These are phyloP conservation scores for Pseudocercospora musae DNA, from an alignment of 2,329 filamentous ascomycete species.

Conservation along the genomic window DNA sequence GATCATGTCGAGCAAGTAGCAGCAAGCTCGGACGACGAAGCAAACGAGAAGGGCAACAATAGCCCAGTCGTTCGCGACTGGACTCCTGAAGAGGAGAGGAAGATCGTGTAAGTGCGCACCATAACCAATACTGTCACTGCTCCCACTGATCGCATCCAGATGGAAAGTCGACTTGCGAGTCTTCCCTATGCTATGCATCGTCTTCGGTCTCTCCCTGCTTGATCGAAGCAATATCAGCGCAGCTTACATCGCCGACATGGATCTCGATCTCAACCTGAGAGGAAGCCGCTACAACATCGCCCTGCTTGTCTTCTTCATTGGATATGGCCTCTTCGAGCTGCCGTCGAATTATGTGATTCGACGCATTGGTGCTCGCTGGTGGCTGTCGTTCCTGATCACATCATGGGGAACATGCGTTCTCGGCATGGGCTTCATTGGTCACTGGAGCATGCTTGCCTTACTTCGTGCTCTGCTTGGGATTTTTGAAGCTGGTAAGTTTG, in stretches of 20 bases:
- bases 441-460: slow-evolving; percentile 52
- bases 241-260: slow-evolving; percentile 66
- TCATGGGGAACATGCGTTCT: slow-evolving; percentile 60
- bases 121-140: not conserved
- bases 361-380: slow-evolving; percentile 32
- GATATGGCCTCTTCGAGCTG: slow-evolving; percentile 34
- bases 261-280: slow-evolving; percentile 34
- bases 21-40: slow-evolving; percentile 7
- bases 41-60: slow-evolving; percentile 1
- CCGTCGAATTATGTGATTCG: slow-evolving; percentile 35
- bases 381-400: slow-evolving; percentile 37
- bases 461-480: slow-evolving; percentile 58
- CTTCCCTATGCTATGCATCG: slow-evolving; percentile 36
- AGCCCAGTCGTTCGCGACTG: slow-evolving; percentile 22
- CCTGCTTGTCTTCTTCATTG: slow-evolving; percentile 34
- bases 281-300: slow-evolving; percentile 33
- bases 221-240: slow-evolving; percentile 71
- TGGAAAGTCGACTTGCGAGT: slow-evolving; percentile 34
- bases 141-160: slow-evolving; percentile 12
- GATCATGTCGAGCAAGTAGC: slow-evolving; percentile 14
- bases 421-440: slow-evolving; percentile 59
- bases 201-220: slow-evolving; percentile 63
- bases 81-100: slow-evolving; percentile 33
- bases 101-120: slow-evolving; percentile 25
- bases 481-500: slow-evolving; percentile 56